Conservation (phyloP, 306 rosid species). For the Quercus suber region DNA sequence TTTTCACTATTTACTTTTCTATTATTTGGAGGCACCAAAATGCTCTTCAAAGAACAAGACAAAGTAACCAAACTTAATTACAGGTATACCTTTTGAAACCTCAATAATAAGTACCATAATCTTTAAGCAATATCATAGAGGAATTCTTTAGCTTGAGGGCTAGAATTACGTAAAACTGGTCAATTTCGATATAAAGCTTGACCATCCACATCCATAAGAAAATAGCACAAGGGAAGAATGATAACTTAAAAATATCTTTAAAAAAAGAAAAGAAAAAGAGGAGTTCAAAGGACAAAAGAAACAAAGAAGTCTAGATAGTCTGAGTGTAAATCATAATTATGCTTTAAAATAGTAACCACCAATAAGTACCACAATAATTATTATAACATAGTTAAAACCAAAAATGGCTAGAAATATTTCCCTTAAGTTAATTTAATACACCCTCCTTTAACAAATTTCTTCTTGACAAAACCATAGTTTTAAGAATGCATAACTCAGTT, state of each 20-base stretch:
- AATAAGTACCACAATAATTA: not conserved
- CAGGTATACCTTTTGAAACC: not conserved
- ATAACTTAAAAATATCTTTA: too few species aligned
- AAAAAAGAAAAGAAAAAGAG: not conserved
- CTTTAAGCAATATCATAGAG: not conserved
- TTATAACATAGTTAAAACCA: not conserved
- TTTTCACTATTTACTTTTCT: not conserved
- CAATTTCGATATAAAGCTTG: not conserved
- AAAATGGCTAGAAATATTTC: not conserved
- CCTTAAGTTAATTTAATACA: not conserved
- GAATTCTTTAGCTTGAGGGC: not conserved
- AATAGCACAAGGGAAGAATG: not conserved
- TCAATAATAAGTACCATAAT: not conserved
- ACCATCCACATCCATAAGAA: not conserved
- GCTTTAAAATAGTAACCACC: too few species aligned
- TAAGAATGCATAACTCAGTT: not conserved
- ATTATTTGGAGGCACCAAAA: not conserved
- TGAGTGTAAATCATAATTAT: too few species aligned
- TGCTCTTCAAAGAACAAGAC: not conserved
- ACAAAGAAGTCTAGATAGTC: too few species aligned
- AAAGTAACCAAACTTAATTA: not conserved
- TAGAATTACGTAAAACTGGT: not conserved
- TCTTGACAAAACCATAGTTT: too few species aligned
- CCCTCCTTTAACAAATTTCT: not conserved
- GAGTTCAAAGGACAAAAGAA: not conserved